These are phyloP conservation scores for Botryotinia narcissicola DNA, from an alignment of 2,329 filamentous ascomycete genomes.

Conservation along the genomic window DNA sequence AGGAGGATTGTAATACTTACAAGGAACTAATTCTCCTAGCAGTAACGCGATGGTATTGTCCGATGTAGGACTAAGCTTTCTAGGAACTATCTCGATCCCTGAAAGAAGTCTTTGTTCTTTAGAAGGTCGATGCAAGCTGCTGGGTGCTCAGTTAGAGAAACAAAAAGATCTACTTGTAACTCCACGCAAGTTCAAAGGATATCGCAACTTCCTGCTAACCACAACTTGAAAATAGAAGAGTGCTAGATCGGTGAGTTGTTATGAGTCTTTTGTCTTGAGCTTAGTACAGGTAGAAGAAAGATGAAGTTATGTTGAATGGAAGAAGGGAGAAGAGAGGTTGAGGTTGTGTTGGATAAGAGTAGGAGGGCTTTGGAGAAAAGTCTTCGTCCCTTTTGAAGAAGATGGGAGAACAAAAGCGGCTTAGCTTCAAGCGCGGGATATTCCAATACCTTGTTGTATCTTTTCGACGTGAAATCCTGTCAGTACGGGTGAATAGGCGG, in stretches of 20 bases:
- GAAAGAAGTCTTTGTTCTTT: background rate
- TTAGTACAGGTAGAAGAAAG: background rate
- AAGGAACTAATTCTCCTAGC: background rate
- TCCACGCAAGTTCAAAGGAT: background rate
- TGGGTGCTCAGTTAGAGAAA: background rate
- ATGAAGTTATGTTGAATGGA: background rate
- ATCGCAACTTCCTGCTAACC: background rate
- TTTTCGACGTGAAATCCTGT: background rate
- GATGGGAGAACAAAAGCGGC: background rate
- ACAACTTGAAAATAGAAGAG: background rate
- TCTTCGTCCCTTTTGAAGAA: background rate
- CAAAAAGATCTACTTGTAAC: background rate
- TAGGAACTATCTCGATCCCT: background rate
- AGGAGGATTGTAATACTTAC: background rate
- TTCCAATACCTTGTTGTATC: background rate
- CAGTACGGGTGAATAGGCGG: background rate
- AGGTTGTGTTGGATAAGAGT: slow-evolving; percentile 5
- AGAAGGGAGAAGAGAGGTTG: background rate
- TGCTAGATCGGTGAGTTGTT: background rate
- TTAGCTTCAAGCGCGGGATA: background rate
- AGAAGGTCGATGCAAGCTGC: background rate
- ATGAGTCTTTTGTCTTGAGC: background rate
- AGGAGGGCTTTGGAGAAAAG: background rate
- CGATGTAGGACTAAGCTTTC: background rate
- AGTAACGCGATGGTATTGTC: background rate